phyloP scores from a whole-genome alignment of 768 basidiomycete species.

The Paxillus involutus region DNA sequence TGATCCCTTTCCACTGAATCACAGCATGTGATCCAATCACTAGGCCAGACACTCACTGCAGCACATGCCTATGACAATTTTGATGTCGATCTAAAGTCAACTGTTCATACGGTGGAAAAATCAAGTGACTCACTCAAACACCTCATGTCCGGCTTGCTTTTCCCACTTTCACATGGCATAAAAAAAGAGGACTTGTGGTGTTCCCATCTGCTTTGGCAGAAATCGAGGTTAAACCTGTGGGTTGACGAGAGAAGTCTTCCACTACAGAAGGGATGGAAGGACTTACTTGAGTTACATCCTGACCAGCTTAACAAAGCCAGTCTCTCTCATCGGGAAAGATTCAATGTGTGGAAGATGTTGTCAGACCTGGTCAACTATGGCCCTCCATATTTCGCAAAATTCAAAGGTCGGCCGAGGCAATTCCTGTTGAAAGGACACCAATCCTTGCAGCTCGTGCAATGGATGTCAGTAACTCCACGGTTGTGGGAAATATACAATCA shows the following conservation, averaged over 20 bases:
- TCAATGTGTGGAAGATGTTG: too few species aligned
- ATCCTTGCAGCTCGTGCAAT: too few species aligned
- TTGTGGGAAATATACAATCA: too few species aligned
- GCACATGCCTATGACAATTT: too few species aligned
- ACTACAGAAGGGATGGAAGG: background rate
- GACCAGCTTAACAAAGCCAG: constrained; percentile 5
- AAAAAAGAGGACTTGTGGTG: constrained; percentile 29
- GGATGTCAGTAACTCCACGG: too few species aligned
- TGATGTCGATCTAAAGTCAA: constrained; percentile 23
- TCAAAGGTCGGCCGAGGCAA: too few species aligned
- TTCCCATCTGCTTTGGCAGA: constrained; percentile 34
- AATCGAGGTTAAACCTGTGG: constrained; percentile 20
- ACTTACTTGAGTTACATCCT: constrained; percentile 12
- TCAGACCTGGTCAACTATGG: too few species aligned
- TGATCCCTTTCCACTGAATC: constrained; percentile 18
- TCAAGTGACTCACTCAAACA: constrained; percentile 18
- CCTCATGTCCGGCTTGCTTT: constrained; percentile 22
- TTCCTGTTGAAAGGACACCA: too few species aligned
- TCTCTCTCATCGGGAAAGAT: too few species aligned
- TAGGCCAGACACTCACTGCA: constrained; percentile 16
- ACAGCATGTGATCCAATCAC: constrained; percentile 5
- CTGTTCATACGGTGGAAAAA: constrained; percentile 32
- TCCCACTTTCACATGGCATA: constrained; percentile 22
- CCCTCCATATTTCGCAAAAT: too few species aligned
- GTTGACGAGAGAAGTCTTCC: background rate